phyloP scores from a whole-genome alignment of 306 rosid species.

The Ziziphus jujuba region DNA sequence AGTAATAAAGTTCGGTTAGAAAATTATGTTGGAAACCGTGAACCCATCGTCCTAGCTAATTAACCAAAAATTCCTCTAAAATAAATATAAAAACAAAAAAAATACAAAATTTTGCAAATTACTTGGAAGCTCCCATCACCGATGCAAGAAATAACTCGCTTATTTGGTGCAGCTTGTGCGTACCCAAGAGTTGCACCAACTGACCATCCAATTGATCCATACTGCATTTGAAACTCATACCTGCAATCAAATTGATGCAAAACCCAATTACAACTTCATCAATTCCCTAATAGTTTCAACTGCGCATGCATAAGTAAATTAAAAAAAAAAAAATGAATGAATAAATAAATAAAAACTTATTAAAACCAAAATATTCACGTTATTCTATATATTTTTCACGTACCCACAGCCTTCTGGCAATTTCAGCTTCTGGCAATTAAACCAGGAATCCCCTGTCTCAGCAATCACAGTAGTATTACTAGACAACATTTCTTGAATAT shows the following conservation, averaged over 20 bases:
- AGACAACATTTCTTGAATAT: slow-evolving; percentile 5
- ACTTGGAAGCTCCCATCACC: slow-evolving; percentile 8
- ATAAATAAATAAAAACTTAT: too few species aligned
- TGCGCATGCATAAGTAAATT: too few species aligned
- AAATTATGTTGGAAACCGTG: too few species aligned
- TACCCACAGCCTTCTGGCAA: slow-evolving; percentile 8
- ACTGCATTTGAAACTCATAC: slow-evolving; percentile 7
- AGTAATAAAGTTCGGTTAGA: too few species aligned
- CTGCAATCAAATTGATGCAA: background rate
- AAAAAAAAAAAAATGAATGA: too few species aligned
- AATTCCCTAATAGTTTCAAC: too few species aligned
- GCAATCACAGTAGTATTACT: background rate
- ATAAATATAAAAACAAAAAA: too few species aligned
- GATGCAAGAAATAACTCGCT: slow-evolving; percentile 5
- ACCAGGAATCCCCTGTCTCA: slow-evolving; percentile 2
- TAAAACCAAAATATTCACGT: too few species aligned
- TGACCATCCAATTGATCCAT: slow-evolving; percentile 17
- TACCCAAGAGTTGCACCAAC: slow-evolving; percentile 20
- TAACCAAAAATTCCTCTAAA: too few species aligned
- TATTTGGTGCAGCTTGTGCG: slow-evolving; percentile 9
- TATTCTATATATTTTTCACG: background rate
- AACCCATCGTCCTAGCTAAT: too few species aligned
- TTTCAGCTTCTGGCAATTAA: slow-evolving; percentile 12
- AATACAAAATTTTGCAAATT: background rate
- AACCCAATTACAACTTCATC: background rate